phyloP scores from a whole-genome alignment of 2,329 filamentous ascomycete species.

The Pseudodiploospora longispora region DNA sequence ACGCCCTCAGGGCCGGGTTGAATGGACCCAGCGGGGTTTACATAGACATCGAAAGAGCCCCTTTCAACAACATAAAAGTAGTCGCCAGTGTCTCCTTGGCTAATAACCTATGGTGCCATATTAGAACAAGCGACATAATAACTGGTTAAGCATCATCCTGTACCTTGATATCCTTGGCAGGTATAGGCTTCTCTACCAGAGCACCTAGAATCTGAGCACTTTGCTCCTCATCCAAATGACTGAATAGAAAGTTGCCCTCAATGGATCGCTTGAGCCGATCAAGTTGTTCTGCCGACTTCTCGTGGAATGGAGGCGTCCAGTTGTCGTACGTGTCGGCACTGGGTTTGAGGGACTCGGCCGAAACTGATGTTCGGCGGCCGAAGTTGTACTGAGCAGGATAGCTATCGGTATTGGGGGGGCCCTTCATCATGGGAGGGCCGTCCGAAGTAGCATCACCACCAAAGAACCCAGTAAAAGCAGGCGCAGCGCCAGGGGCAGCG shows the following conservation, averaged over 20 bases:
- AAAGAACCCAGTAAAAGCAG: conserved; percentile 44
- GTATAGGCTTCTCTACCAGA: conserved; percentile 89
- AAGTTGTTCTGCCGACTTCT: conserved; percentile 76
- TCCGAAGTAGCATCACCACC: conserved; percentile 43
- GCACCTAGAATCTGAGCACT: conserved; percentile 80
- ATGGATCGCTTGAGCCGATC: conserved; percentile 73
- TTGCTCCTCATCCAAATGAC: conserved; percentile 90
- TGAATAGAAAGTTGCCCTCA: conserved; percentile 85
- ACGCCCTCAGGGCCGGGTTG: conserved; percentile 76
- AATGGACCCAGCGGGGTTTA: conserved; percentile 68
- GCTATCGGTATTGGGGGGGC: conserved; percentile 51
- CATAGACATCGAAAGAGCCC: conserved; percentile 83
- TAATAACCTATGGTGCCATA: conserved; percentile 63
- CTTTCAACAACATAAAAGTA: conserved; percentile 97
- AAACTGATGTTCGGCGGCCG: conserved; percentile 88
- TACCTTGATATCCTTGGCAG: conserved; percentile 74
- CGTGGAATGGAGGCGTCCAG: conserved; percentile 80
- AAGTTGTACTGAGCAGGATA: conserved; percentile 93
- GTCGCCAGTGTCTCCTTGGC: conserved; percentile 90
- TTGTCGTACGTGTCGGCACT: conserved; percentile 75
- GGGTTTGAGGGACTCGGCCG: conserved; percentile 91
- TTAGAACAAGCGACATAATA: conserved; percentile 13
- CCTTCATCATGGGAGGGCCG: conserved; percentile 36
- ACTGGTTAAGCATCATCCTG: conserved; percentile 7
- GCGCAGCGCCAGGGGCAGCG: conserved; percentile 47